phyloP scores from a whole-genome alignment of 1,139 yeast species.

The Saccharomyces hybrid region DNA sequence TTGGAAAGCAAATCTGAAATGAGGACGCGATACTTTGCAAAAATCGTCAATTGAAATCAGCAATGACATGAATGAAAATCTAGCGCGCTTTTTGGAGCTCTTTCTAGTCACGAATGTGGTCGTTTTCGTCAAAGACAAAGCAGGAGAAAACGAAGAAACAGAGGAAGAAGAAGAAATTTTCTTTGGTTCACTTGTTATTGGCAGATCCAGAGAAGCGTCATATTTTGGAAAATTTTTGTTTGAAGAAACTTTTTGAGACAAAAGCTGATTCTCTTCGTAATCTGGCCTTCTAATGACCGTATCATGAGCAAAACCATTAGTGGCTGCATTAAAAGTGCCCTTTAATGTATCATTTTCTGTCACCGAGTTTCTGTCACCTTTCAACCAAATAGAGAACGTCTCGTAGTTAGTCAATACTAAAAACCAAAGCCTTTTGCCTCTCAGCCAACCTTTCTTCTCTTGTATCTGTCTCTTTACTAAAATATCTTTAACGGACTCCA shows the following conservation, averaged over 20 bases:
- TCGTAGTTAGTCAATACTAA: conserved; percentile 33
- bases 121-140: not conserved
- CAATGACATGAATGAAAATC: conserved; percentile 4
- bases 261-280: conserved; percentile 24
- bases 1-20: conserved; percentile 41
- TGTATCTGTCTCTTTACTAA: conserved; percentile 30
- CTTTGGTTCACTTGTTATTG: conserved; percentile 7
- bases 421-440: conserved; percentile 39
- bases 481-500: conserved; percentile 32
- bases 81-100: not conserved
- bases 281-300: conserved; percentile 20
- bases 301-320: conserved; percentile 13
- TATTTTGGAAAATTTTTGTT: conserved; percentile 2
- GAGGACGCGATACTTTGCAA: conserved; percentile 29
- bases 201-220: conserved; percentile 7
- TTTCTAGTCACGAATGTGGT: not conserved
- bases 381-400: conserved; percentile 34
- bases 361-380: conserved; percentile 21
- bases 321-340: conserved; percentile 25
- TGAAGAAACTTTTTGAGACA: conserved; percentile 16
- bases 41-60: conserved; percentile 15
- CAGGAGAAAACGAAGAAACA: not conserved
- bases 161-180: not conserved
- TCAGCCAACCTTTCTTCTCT: conserved; percentile 33
- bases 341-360: conserved; percentile 34